phyloP scores from a whole-genome alignment of 2,329 filamentous ascomycete genomes.

The Hypoxylon sp. region DNA sequence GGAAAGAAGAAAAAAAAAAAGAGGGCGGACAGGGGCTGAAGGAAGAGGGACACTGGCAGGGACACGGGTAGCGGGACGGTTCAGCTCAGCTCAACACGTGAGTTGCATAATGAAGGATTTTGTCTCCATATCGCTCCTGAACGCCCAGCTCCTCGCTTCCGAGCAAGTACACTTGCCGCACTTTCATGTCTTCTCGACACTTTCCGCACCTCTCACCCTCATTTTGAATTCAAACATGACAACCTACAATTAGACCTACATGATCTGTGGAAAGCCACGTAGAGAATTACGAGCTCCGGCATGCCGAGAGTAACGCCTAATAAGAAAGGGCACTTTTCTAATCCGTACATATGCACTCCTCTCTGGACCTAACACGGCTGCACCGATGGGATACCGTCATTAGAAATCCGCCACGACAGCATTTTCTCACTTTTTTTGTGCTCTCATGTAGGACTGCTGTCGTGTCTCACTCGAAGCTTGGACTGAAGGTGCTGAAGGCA shows the following conservation, averaged over 20 bases:
- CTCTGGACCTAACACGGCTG: slow-evolving; percentile 5
- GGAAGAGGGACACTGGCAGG: slow-evolving; percentile 8
- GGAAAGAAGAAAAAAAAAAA: not conserved
- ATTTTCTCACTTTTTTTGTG: slow-evolving; percentile 2
- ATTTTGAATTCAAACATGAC: too few relatives aligned
- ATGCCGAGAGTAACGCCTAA: slow-evolving; percentile 9
- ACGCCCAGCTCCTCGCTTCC: slow-evolving; percentile 35
- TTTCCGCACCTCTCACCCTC: too few relatives aligned
- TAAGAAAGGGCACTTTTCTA: too few relatives aligned
- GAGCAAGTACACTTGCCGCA: slow-evolving; percentile 17
- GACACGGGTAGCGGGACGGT: not conserved
- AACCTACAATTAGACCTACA: too few relatives aligned
- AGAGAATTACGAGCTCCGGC: slow-evolving; percentile 3
- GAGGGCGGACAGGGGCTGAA: not conserved
- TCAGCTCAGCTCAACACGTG: slow-evolving; percentile 24
- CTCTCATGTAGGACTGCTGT: not conserved
- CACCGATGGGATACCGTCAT: slow-evolving; percentile 18
- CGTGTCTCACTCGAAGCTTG: not conserved
- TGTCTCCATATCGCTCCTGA: slow-evolving; percentile 30
- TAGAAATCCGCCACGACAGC: slow-evolving; percentile 21
- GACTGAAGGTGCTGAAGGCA: slow-evolving; percentile 26
- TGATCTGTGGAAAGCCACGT: not conserved
- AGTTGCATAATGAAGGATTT: slow-evolving; percentile 32
- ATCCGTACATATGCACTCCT: too few relatives aligned
- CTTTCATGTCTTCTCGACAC: too few relatives aligned